Evolutionary conservation across 257 asterid species (phyloP), one percentile per base, ranked within the genome.

Genomic region (Salvia rosmarinus): DNA sequence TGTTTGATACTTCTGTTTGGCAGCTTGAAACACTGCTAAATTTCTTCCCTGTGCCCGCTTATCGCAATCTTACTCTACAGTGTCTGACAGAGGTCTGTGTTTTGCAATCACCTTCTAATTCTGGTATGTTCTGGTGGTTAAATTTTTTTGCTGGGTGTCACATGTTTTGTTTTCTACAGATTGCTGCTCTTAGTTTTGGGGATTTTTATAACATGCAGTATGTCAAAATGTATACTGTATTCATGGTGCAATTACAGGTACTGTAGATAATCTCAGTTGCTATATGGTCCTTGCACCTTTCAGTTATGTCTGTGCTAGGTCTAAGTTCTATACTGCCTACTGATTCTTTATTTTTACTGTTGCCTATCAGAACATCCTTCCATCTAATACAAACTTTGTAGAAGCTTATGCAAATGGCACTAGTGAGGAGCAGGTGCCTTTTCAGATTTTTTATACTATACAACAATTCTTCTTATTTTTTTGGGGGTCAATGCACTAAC

Each of bases 161-260:
- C 25, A 14, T 66, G 64, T 61, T 34, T 70, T 56, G 56, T 80
- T 55, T 75, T 64, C 30, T 76, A 72, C 87, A 89, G 99, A 91
- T 90, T 81, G 99, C 98, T 77, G 87, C 96, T 66, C 95, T 95
- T 65, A 91, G 61, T 73, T 91, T 91, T 78, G 99, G 98, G 65
- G 97, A 91, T 50, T 89, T 83, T 77, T 95, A 95, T 70, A 79
- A 95, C 72, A 25, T 76, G 78, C 99, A 95, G 73, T 95, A 84
- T 73, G 89, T 83, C 67, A 88, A 85, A 72, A 85, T 85, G 94
- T 95, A 95, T 83, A 76, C 74, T 52, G 76, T 88, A 72, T 89
- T 95, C 85, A 81, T 91, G 86, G 85, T 77, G 80, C 99, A 91
- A 66, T 75, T 95, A 84, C 99, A 95, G 99, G 99, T 92, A 79